phyloP scores from a whole-genome alignment of 2,329 filamentous ascomycete genomes.

The Beauveria caledonica region DNA sequence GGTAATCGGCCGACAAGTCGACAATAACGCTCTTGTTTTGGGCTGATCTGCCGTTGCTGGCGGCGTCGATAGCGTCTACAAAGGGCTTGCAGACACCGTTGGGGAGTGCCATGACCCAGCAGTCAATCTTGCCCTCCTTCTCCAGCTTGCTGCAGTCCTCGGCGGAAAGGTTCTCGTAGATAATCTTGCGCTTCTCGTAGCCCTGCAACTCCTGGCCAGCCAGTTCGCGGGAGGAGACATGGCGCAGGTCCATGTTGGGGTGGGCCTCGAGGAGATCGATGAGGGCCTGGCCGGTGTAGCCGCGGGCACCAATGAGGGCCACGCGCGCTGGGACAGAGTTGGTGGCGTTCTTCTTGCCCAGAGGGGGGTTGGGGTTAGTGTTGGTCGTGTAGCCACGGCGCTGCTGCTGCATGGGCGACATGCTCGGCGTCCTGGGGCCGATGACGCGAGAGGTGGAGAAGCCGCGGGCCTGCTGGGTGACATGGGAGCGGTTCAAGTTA shows the following conservation, averaged over 20 bases:
- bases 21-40: constrained; percentile 66
- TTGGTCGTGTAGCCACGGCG: constrained; percentile 16
- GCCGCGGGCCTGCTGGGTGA: constrained; percentile 17
- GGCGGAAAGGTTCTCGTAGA: constrained; percentile 80
- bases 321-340: constrained; percentile 72
- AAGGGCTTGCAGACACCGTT: constrained; percentile 94
- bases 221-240: constrained; percentile 91
- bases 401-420: constrained; percentile 10
- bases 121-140: constrained; percentile 77
- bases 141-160: constrained; percentile 85
- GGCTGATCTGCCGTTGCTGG: neutral
- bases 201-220: constrained; percentile 79
- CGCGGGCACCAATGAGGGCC: constrained; percentile 82
- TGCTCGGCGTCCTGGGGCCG: neutral
- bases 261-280: constrained; percentile 82
- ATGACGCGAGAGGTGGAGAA: constrained; percentile 4
- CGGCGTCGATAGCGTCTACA: constrained; percentile 69
- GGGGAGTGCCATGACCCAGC: constrained; percentile 95
- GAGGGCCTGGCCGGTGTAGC: constrained; percentile 88
- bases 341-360: constrained; percentile 80
- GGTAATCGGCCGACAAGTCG: constrained; percentile 91
- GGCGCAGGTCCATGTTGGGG: constrained; percentile 78
- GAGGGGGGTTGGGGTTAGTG: constrained; percentile 67
- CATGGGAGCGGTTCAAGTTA: constrained; percentile 30
- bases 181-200: constrained; percentile 85